These are phyloP conservation scores for Rhododendron simsii DNA, from an alignment of 148 eudicot genomes.

Conservation along the genomic window DNA sequence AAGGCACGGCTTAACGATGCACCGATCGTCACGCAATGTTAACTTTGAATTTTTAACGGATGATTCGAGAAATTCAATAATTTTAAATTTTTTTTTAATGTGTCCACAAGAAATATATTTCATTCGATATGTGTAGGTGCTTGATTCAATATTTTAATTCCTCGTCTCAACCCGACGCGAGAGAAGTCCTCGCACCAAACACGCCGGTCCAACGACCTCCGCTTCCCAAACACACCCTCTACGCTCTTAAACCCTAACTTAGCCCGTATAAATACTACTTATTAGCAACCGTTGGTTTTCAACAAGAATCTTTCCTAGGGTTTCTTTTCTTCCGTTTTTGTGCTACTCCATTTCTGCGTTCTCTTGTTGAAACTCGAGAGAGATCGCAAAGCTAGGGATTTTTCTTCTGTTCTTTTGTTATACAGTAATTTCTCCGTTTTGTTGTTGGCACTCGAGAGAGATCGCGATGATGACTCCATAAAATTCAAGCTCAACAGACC, in stretches of 20 bases:
- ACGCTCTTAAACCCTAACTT: background rate
- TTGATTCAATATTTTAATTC: no score
- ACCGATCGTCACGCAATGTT: accelerated
- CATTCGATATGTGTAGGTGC: no score
- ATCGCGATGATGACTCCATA: slow-evolving; percentile 55
- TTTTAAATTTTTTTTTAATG: no score
- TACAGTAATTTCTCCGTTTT: background rate
- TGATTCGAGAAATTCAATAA: no score
- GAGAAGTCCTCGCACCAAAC: background rate
- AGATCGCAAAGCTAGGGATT: slow-evolving; percentile 45
- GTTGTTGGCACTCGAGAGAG: background rate
- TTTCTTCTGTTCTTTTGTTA: background rate
- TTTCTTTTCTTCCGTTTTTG: background rate
- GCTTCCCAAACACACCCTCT: background rate
- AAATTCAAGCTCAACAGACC: slow-evolving; percentile 92
- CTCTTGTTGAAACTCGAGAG: background rate
- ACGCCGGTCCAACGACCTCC: background rate
- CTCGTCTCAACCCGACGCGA: no score
- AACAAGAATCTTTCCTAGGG: background rate
- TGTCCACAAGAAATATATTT: accelerated
- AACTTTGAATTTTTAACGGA: no score
- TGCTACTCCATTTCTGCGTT: background rate
- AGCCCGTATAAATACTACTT: background rate
- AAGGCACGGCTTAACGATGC: no score
- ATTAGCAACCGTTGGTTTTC: background rate